Evolutionary conservation across 345 rosid species (phyloP), one percentile per base, ranked within the genome.

Genomic region (Acer yangbiense): DNA sequence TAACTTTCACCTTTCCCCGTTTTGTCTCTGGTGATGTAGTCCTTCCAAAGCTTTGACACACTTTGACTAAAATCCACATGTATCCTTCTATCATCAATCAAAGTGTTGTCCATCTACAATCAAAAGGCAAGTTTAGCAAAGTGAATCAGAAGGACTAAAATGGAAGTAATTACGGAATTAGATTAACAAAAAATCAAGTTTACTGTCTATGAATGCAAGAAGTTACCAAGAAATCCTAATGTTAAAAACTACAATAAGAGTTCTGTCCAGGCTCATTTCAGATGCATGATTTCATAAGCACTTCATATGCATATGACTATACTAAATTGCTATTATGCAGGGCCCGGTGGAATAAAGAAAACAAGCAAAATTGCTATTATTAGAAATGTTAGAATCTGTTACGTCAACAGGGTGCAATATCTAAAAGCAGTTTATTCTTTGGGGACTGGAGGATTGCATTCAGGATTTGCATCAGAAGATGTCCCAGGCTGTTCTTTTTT

Each of bases 41-140:
- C 94, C 76, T 89, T 81, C 98, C 97, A 94, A 74, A 90, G 93
- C 81, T 87, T 92, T 65, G 99, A 78, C 73, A 96, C 98, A 88
- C 98, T 94, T 76, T 96, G 98, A 87, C 99, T 96, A 74, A 96
- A 96, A 85, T 94, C 98, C 65, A 94, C 98, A 83, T 94, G 95
- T 83, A 96, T 88, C 85, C 99, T 90, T 87, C 99, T 86, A 85
- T 96, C 99, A 71, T 96, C 99, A 73, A 96, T 96, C 85, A 96
- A 86, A 77, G 97, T 97, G 85, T 96, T 96, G 82, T 94, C 97
- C 98, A 96, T 94, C 98, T 93, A 88, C 78, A 72, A 79, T 14
- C 72, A 74, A 82, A 77, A 76, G 63, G 35, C 54, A 50, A 50
- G 72, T 16, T 41, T 68, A 27, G 25, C 54, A 32, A 66, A 35